Conservation (phyloP, 2,329 filamentous ascomycete genomes). For the Ophiostoma sp. region DNA sequence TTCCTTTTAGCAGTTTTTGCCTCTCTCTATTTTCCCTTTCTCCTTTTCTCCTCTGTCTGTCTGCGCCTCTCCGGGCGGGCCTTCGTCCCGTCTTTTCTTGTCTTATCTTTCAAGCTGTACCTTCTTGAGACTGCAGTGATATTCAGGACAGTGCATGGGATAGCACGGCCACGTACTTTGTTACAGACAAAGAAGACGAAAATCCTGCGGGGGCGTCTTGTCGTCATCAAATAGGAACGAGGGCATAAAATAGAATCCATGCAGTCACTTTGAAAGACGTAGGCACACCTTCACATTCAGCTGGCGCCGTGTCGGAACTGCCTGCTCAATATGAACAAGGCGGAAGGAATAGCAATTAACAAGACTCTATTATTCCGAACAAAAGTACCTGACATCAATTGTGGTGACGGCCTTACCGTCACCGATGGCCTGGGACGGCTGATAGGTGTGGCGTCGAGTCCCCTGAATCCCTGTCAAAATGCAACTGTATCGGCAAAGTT, state of each 20-base stretch:
- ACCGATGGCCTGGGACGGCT: constrained; percentile 1
- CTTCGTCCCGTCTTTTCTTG: background rate
- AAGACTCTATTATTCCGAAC: background rate
- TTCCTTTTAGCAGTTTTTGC: background rate
- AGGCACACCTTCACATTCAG: background rate
- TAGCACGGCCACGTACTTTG: background rate
- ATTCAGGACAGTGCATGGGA: background rate
- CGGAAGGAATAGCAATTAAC: background rate
- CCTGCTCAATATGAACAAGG: background rate
- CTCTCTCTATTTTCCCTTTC: background rate
- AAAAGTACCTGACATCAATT: background rate
- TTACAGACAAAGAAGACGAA: background rate
- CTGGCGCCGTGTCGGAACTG: background rate
- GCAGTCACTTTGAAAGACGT: too few species aligned
- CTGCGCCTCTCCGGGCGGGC: background rate
- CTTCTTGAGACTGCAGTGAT: background rate
- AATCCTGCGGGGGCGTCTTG: background rate
- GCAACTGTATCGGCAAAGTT: background rate
- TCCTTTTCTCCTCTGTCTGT: background rate
- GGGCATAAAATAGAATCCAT: too few species aligned
- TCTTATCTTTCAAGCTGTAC: background rate
- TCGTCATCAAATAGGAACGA: background rate
- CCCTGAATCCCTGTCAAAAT: constrained; percentile 9
- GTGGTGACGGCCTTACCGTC: background rate
- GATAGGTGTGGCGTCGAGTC: background rate